Conservation (phyloP, 2,329 filamentous ascomycete genomes). For the Orbilia brochopaga region DNA sequence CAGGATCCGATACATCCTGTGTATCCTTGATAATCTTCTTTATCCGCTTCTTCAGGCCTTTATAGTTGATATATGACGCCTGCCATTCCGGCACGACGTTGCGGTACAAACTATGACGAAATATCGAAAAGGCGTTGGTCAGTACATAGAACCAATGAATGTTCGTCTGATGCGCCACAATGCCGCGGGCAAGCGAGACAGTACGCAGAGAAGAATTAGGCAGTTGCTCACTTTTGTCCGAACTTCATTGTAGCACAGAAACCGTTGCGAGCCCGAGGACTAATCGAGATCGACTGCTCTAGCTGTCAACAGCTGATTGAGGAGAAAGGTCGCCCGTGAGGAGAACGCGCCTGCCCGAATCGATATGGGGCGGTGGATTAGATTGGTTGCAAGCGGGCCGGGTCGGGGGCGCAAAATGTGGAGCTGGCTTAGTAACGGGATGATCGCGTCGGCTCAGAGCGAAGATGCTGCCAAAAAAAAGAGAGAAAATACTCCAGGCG, state of each 20-base stretch:
- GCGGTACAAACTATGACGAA: slow-evolving; percentile 68
- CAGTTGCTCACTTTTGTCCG: slow-evolving; percentile 64
- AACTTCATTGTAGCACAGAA: slow-evolving; percentile 65
- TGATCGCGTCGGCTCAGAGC: neutral
- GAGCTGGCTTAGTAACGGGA: neutral
- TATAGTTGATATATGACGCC: slow-evolving; percentile 84
- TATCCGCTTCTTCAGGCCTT: slow-evolving; percentile 91
- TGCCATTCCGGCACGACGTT: slow-evolving; percentile 90
- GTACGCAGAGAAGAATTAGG: slow-evolving; percentile 10
- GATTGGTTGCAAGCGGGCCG: no score
- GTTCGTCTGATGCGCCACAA: neutral
- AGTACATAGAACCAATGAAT: neutral
- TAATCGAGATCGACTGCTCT: neutral
- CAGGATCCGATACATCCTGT: slow-evolving; percentile 74
- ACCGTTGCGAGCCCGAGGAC: neutral
- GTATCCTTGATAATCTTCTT: slow-evolving; percentile 73
- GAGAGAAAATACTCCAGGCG: neutral
- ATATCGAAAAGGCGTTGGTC: slow-evolving; percentile 13
- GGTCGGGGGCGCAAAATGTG: no score
- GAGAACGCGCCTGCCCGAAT: no score
- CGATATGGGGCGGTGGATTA: no score
- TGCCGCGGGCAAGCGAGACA: slow-evolving; percentile 17
- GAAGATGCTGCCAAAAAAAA: neutral
- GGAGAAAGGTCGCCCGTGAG: neutral
- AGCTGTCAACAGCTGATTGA: neutral